Evolutionary conservation across 2,329 filamentous ascomycete species (phyloP), one percentile per base, ranked within the genome.

Genomic region (Endocalyx cinctus): DNA sequence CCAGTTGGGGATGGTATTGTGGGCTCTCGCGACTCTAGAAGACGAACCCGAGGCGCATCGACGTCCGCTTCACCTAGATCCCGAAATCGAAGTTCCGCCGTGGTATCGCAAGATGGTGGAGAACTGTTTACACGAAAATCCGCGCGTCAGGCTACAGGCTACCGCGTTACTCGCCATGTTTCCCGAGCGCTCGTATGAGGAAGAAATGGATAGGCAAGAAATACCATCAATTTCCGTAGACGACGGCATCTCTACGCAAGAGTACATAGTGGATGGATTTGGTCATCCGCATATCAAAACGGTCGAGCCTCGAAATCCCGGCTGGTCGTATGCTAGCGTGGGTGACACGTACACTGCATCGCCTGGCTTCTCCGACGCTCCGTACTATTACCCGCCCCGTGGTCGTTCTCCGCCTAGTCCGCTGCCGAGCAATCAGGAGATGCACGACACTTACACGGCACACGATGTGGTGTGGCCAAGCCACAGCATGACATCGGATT

Each of bases 1-100:
- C 52, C 92, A 98, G 60, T 73, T 97, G 5, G 92, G 92, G 5
- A 98, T 98, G 92, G 88, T 95, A 2, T 66, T 98, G 3, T 98
- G 90, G 87, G 87, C 87, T 15, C 66, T 98, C 28, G 90, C 87
- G 2, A 84, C 83, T 53, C 77, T 90, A 46, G 78, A 89, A 35
- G 90, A 97, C 51, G 90, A 97, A 51, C 92, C 92, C 2, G 92
- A 97, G 57, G 72, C 77, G 14, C 80, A 84, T 39, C 74, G 74
- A 26, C 76, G 86, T 14, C 89, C 89, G 0, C 62, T 95, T 39
- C 66, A 64, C 15, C 62, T 83, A 8, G 63, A 69, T 5, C 54
- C 78, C 5, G 74, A 77, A 31, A 58, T 72, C 10, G 69, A 81
- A 17, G 72, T 94, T 7, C 92, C 92, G 0, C 67, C 71, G 10